Base-by-base conservation (phyloP, 805 yeast genomes). In the Metschnikowia rubicola region DNA sequence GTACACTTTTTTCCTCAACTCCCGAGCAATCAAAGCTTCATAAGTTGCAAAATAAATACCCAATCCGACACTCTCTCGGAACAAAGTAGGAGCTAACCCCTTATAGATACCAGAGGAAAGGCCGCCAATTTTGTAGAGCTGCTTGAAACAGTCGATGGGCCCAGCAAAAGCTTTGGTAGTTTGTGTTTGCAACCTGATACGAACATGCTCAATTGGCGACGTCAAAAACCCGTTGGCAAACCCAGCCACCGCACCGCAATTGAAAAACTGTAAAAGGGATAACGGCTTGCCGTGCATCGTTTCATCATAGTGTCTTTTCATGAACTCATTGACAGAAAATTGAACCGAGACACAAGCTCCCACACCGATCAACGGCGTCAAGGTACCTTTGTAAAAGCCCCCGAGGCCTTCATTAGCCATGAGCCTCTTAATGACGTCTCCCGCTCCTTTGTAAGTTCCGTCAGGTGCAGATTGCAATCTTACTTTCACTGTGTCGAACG, bases 341-440 rank as follows among this genome's bases (percentile, higher is more conserved):
- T 94, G 99, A 35, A 92, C 87, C 8, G 96, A 88, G 10, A 94
- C 97, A 74, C 97, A 91, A 0, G 96, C 96, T 43, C 99, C 99
- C n/a, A 92, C 76, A 7, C 77, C 77, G 36, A 73, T 62, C 55
- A 71, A 65, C 7, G 77, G 75, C 11, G 76, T 73, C 59, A 73
- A 68, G 17, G 77, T 71, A 15, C 77, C 77, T 50, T 72, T 73
- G 53, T 72, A 73, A 53, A 73, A 71, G 0, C 74, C 77, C 34
- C 57, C 60, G 13, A 68, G 58, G 6, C 75, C 76, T 50, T 71
- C 75, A 42, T 64, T 63, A 35, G 75, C 73, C 34, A 92, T 37
- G 46, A 94, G 73, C 56, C 81, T 77, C 60, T 78, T 78, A 17
- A 90, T 82, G 10, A 89, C 96, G 57, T 89, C 96, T 47, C 80